Base-by-base conservation (phyloP, 331 rosid species). In the Arachis monticola region DNA sequence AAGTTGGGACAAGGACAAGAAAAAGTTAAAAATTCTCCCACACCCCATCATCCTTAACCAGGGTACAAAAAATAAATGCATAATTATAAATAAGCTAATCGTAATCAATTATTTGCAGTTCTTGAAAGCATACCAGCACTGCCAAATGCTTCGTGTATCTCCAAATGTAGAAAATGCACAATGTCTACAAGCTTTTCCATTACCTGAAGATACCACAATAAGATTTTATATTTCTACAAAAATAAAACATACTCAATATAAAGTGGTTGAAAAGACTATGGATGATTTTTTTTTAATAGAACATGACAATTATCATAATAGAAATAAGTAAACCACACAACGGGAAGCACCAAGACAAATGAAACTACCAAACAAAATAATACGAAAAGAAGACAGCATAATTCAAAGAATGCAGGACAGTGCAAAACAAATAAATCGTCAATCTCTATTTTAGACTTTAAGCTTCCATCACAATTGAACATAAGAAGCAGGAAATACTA, bases 141-240 rank as follows among this genome's bases (percentile, higher is more conserved):
- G 69, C 96, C 96, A 84, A 95, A 95, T 79, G 97, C 92, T 79
- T 92, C 97, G 42, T 85, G 88, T 81, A 92, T 95, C 90, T 90
- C 96, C 89, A 89, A 83, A 82, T 95, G 94, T 67, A 95, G 85
- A 82, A 76, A 90, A 73, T 90, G 92, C 51, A 95, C 98, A 1
- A 90, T 74, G 77, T 95, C 98, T 27, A 83, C 94, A 57, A 95
- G 93, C 80, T 92, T 90, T 88, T 95, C 97, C 99, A 95, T 95
- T 81, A 92, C 92, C 99, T 95, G 90, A 17, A 84, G 72, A 11
- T 17, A 17, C 22, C 22, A 17, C 22, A 17, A 17, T 17, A 17
- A 17, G 22, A 17, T 17, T 17, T 17, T 17, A 17, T 17, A 17
- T 17, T 17, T 17, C 22, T 17, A 17, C 22, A 17, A 17, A 17